Evolutionary conservation across 176 grass and related monocot species (phyloP).

Genomic region (Musa acuminata): DNA sequence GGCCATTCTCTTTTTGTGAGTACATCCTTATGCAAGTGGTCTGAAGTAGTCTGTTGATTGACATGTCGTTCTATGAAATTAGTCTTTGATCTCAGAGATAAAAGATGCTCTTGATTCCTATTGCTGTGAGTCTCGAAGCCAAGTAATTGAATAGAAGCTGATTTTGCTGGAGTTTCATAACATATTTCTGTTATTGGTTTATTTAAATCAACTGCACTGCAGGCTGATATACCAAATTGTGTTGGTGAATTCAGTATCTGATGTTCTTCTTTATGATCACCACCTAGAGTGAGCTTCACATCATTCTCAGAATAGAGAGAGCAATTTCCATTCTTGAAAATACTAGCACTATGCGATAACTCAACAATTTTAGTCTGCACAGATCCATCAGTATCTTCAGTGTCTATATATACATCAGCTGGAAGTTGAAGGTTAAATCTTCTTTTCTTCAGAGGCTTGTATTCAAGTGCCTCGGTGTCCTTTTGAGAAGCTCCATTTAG

Average conservation of each 20-base stretch:
- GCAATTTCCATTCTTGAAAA: not conserved
- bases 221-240: not conserved
- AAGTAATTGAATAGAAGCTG: slow-evolving; percentile 26
- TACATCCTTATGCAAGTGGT: slow-evolving; percentile 32
- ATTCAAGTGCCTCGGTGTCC: not conserved
- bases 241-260: not conserved
- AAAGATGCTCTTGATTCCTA: slow-evolving; percentile 14
- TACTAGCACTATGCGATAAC: not conserved
- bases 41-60: slow-evolving; percentile 50
- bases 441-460: slow-evolving; percentile 8
- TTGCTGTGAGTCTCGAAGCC: slow-evolving; percentile 18
- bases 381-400: slow-evolving; percentile 24
- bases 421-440: slow-evolving; percentile 12
- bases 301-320: not conserved
- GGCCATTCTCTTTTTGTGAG: slow-evolving; percentile 32
- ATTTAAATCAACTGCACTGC: not conserved
- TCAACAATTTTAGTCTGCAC: slow-evolving; percentile 26
- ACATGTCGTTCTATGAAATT: slow-evolving; percentile 32
- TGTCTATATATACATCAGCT: slow-evolving; percentile 13
- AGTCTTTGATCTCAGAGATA: slow-evolving; percentile 29
- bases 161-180: slow-evolving; percentile 20
- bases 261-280: not conserved
- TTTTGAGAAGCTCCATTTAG: not conserved
- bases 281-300: slow-evolving; percentile 1
- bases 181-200: not conserved